Conservation (phyloP, 768 basidiomycete genomes). For the Pholiota molesta region DNA sequence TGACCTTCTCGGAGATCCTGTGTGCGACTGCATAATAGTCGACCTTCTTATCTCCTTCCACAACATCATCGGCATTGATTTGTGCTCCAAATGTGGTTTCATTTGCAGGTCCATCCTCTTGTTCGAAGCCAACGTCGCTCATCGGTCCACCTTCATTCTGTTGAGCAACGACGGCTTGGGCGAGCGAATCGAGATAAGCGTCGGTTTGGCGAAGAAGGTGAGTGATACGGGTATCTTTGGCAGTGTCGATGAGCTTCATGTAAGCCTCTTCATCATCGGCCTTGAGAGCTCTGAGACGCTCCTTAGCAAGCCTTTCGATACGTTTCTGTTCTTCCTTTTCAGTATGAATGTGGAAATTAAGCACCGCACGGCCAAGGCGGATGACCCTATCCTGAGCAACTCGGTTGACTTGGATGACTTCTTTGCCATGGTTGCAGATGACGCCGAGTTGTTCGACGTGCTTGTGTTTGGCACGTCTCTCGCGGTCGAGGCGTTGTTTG, state of each 20-base stretch:
- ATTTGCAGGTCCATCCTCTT: constrained; percentile 73
- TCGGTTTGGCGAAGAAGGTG: constrained; percentile 96
- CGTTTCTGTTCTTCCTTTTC: constrained; percentile 99
- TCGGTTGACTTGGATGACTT: constrained; percentile 68
- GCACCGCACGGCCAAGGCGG: constrained; percentile 79
- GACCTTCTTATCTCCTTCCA: constrained; percentile 67
- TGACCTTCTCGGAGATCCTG: constrained; percentile 83
- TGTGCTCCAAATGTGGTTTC: constrained; percentile 93
- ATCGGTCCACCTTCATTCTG: constrained; percentile 69
- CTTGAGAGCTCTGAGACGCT: constrained; percentile 96
- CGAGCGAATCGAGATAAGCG: constrained; percentile 90
- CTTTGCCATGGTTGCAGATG: constrained; percentile 83
- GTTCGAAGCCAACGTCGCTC: constrained; percentile 49
- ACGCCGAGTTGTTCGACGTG: constrained; percentile 91
- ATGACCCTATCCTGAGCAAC: constrained; percentile 65
- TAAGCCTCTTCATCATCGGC: constrained; percentile 99
- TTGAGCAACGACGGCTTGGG: constrained; percentile 91
- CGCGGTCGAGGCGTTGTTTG: constrained; percentile 89
- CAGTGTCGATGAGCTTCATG: constrained; percentile 97
- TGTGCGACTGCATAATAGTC: constrained; percentile 98
- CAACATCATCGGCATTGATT: constrained; percentile 60
- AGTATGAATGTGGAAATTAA: constrained; percentile 83
- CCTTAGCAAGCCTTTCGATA: constrained; percentile 94
- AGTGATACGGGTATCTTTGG: constrained; percentile 98
- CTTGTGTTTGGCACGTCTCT: constrained; percentile 93